These are phyloP conservation scores for Nelumbo lutea DNA, from an alignment of 164 flowering plant species.

Conservation along the genomic window DNA sequence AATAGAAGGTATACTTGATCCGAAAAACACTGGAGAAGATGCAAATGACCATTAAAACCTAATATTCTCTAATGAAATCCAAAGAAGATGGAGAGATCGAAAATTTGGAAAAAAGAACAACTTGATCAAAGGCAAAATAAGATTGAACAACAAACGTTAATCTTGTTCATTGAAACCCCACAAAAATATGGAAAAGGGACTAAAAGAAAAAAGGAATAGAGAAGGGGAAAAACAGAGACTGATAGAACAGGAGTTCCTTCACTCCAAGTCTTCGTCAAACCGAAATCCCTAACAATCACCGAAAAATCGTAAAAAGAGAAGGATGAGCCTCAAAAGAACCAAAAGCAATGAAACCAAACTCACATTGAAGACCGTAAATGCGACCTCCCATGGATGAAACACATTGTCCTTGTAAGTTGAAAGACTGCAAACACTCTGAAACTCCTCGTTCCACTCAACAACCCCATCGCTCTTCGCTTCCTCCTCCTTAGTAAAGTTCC, in stretches of 20 bases:
- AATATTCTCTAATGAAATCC: too few species aligned
- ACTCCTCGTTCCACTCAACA: slow-evolving; percentile 87
- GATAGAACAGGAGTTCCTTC: too few species aligned
- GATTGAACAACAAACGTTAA: background rate
- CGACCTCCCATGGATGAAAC: slow-evolving; percentile 90
- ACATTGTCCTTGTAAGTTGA: slow-evolving; percentile 54
- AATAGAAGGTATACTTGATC: too few species aligned
- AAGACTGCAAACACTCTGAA: slow-evolving; percentile 53
- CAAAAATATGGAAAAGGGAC: background rate
- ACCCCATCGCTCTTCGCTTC: slow-evolving; percentile 32
- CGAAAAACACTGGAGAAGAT: too few species aligned
- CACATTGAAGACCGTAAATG: slow-evolving; percentile 65
- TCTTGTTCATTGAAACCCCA: background rate
- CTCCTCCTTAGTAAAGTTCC: slow-evolving; percentile 71
- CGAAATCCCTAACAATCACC: slow-evolving; percentile 2
- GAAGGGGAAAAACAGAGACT: too few species aligned
- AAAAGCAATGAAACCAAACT: slow-evolving; percentile 24
- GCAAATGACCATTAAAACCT: too few species aligned
- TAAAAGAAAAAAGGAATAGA: background rate
- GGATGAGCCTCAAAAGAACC: background rate
- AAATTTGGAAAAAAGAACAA: too few species aligned
- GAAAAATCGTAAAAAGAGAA: background rate
- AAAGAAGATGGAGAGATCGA: too few species aligned
- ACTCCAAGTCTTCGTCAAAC: background rate
- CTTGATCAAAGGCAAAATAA: background rate